Percentiles rank a stretch among this genome's conserved stretches.
Conservation (phyloP, 371 early-diverging fungal species). For the Lichtheimia ornata region DNA sequence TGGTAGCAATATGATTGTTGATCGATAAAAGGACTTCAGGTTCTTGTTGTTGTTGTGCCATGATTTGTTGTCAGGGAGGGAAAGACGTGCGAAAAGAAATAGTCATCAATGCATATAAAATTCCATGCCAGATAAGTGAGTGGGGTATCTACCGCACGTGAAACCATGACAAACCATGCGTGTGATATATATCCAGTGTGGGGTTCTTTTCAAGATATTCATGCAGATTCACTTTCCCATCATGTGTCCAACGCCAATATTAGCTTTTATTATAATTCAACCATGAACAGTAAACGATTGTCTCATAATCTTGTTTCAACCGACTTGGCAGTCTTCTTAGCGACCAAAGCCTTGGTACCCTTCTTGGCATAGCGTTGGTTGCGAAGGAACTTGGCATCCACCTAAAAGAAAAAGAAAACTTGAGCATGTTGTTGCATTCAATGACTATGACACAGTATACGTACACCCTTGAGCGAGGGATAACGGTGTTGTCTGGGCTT, state of each 20-base stretch:
- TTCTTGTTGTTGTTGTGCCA: conserved; percentile 8
- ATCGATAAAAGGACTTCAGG: conserved; percentile 19
- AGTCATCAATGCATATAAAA: background rate
- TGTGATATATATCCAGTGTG: too few relatives aligned
- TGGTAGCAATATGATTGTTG: conserved; percentile 49
- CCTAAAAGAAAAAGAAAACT: conserved; percentile 32
- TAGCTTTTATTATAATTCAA: too few relatives aligned
- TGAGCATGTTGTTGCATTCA: background rate
- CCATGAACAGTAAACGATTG: too few relatives aligned
- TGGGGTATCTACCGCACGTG: too few relatives aligned
- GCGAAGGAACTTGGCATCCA: conserved; percentile 97
- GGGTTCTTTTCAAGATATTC: too few relatives aligned
- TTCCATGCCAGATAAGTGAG: too few relatives aligned
- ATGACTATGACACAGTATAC: conserved; percentile 16
- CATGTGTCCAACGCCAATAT: too few relatives aligned
- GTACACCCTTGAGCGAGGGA: conserved; percentile 91
- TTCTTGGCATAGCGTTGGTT: conserved; percentile 98
- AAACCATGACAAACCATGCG: too few relatives aligned
- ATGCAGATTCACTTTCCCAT: too few relatives aligned
- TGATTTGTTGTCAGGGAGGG: background rate
- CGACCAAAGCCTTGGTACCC: conserved; percentile 60
- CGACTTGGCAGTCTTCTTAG: conserved; percentile 30
- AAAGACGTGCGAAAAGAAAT: background rate
- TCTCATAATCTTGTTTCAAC: too few relatives aligned
- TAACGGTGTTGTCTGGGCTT: conserved; percentile 88